Conservation (phyloP, 2,329 filamentous ascomycete genomes). For the Neofusicoccum sp. region DNA sequence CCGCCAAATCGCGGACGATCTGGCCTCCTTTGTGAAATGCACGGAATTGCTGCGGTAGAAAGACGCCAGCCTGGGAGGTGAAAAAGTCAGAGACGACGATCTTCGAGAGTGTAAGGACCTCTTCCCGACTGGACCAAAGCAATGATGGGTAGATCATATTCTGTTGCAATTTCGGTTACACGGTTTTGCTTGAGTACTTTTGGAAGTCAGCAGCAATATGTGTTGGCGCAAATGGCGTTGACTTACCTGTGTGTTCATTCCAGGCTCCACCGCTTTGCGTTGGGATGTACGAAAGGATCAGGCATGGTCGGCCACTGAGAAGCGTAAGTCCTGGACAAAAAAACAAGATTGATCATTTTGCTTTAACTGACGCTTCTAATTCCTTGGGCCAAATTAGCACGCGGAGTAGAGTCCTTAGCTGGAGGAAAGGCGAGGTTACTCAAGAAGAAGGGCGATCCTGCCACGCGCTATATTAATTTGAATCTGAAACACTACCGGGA, state of each 20-base stretch:
- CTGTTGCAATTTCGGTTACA: constrained; percentile 41
- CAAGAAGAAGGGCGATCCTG: constrained; percentile 41
- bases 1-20: constrained; percentile 38
- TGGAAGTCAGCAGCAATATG: neutral
- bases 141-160: constrained; percentile 46
- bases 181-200: constrained; percentile 44
- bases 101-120: neutral
- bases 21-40: constrained; percentile 50
- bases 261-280: constrained; percentile 48
- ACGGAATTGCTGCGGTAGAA: constrained; percentile 48
- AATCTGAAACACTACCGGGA: neutral
- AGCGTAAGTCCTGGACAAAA: neutral
- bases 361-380: constrained; percentile 39
- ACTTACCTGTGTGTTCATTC: constrained; percentile 38
- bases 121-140: constrained; percentile 43
- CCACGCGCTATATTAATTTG: constrained; percentile 38
- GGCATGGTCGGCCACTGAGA: constrained; percentile 37
- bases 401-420: constrained; percentile 38
- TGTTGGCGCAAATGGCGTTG: neutral
- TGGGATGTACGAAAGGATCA: constrained; percentile 47
- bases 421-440: constrained; percentile 45
- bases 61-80: constrained; percentile 40
- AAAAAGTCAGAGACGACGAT: neutral
- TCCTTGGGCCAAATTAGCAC: constrained; percentile 42
- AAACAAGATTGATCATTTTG: constrained; percentile 9